These are phyloP conservation scores for Plasmodium adleri DNA, from an alignment of 169 alveolate species.

Conservation along the genomic window DNA sequence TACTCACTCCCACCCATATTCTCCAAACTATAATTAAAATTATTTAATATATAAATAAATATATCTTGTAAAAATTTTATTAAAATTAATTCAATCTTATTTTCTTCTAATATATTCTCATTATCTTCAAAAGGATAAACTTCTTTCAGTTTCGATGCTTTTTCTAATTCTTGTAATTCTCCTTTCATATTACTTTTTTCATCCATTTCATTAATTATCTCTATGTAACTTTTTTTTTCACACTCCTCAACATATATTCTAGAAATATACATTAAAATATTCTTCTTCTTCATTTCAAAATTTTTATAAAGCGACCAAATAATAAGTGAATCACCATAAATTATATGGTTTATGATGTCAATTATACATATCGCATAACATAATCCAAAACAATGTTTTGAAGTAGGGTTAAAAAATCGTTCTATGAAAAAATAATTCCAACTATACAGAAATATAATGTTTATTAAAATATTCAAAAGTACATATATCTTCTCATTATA, in stretches of 20 bases:
- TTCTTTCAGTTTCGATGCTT: too few relatives aligned
- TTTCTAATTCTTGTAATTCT: neutral
- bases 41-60: conserved; percentile 23
- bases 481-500: conserved; percentile 26
- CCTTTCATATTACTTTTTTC: neutral
- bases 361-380: conserved; percentile 16
- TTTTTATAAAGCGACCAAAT: neutral
- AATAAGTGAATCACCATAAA: neutral
- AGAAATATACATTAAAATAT: neutral
- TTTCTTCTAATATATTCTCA: conserved; percentile 9
- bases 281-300: conserved; percentile 7
- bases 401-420: conserved; percentile 18
- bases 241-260: neutral
- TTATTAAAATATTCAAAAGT: conserved; percentile 20
- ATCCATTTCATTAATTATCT: neutral
- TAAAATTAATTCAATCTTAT: conserved; percentile 13
- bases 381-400: conserved; percentile 31
- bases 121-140: neutral
- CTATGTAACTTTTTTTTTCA: conserved; percentile 1
- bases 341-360: conserved; percentile 15
- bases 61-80: conserved; percentile 23
- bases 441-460: conserved; percentile 11
- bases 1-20: conserved; percentile 8
- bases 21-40: conserved; percentile 7
- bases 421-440: conserved; percentile 56